These are phyloP conservation scores for Fusarium neocosmosporiellum DNA, from an alignment of 2,329 filamentous ascomycete species.

Conservation along the genomic window DNA sequence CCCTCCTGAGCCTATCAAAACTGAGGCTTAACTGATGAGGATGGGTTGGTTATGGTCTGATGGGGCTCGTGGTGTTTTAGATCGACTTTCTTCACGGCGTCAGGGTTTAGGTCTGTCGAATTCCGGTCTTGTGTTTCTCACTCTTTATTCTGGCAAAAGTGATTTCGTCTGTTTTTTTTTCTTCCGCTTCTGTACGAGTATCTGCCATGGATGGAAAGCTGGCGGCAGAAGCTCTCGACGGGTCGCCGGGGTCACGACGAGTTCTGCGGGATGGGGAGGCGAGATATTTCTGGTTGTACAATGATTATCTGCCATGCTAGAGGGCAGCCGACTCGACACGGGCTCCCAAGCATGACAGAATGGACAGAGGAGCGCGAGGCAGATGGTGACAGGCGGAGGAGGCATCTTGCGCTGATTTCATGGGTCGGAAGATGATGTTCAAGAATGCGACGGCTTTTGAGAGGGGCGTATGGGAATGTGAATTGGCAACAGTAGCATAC, in stretches of 20 bases:
- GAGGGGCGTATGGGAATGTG: conserved; percentile 37
- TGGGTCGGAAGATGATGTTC: conserved; percentile 27
- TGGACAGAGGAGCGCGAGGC: conserved; percentile 20
- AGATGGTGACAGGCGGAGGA: conserved; percentile 20
- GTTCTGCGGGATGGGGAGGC: conserved; percentile 22
- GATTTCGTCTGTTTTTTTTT: conserved; percentile 35
- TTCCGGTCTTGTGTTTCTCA: conserved; percentile 37
- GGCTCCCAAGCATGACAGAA: background rate
- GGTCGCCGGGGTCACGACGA: conserved; percentile 21
- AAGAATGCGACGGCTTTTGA: conserved; percentile 33
- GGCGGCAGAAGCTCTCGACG: conserved; percentile 30
- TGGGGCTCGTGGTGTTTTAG: conserved; percentile 35
- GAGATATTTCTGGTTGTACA: conserved; percentile 38
- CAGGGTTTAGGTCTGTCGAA: conserved; percentile 42
- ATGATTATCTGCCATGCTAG: conserved; percentile 30
- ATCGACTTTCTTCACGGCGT: conserved; percentile 42
- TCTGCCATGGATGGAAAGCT: conserved; percentile 23
- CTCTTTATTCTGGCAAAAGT: conserved; percentile 40
- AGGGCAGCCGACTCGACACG: conserved; percentile 10
- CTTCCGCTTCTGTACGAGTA: conserved; percentile 45
- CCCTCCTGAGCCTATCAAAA: conserved; percentile 50
- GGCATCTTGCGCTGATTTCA: conserved; percentile 21
- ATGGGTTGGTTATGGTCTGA: conserved; percentile 10
- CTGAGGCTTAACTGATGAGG: conserved; percentile 46
- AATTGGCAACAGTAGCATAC: conserved; percentile 40